Base-by-base conservation (phyloP, 495 filamentous ascomycete genomes). In the Astrocystis sublimbata region DNA sequence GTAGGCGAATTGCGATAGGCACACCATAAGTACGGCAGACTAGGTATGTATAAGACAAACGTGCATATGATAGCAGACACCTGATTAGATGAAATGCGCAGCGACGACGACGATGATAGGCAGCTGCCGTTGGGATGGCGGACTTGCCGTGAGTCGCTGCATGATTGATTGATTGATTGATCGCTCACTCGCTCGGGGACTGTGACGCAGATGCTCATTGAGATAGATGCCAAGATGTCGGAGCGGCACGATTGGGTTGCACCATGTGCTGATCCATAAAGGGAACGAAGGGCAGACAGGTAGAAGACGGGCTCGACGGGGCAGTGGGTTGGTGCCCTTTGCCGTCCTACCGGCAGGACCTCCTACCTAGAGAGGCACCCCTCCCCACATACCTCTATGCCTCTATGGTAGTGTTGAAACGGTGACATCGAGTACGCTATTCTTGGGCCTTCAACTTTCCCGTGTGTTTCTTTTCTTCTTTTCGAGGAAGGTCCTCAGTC, bases 1-100 rank as follows among this genome's bases (percentile, higher is more conserved):
- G n/a, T n/a, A n/a, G n/a, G n/a, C n/a, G n/a, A n/a, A n/a, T n/a
- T 19, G 47, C 47, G 28, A 50, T 31, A 50, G 28, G 47, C 47
- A 19, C 15, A 28, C 23, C 43, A 47, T 47, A 47, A 21, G 15
- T n/a, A n/a, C n/a, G n/a, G n/a, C n/a, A n/a, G n/a, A n/a, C n/a
- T n/a, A n/a, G n/a, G n/a, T n/a, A n/a, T n/a, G n/a, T n/a, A n/a
- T n/a, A n/a, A n/a, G n/a, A n/a, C n/a, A n/a, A n/a, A n/a, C n/a
- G n/a, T n/a, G 30, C 46, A 49, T 49, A 26, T 15, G 30, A 28
- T 15, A 26, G 46, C 46, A 49, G 46, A 31, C 46, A 28, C 17
- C 0, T 49, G 46, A 49, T 46, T 49, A 28, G 45, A 15, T 30
- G 3, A 6, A 12, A 49, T 49, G 24, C 13, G 45, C 24, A 49